Base-by-base conservation (phyloP, 352 stramenopile species). In the Aphanomyces euteiches region DNA sequence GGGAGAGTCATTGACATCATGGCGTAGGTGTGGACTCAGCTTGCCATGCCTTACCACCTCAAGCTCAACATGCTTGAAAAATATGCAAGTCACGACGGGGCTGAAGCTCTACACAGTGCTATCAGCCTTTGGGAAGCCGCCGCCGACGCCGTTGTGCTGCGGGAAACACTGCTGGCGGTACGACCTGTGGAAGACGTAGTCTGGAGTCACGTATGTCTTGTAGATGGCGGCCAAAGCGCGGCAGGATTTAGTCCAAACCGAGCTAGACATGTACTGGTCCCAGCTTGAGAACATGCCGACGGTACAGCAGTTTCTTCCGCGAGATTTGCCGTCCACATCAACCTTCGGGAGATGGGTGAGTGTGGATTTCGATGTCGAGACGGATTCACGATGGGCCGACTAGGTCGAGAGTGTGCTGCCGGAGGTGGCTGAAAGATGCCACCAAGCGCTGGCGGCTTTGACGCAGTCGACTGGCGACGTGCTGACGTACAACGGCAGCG, bases 51-150 rank as follows among this genome's bases (percentile, higher is more conserved):
- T 2, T 91, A 86, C 47, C 85, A 79, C 3, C 72, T 77, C 47
- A 84, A 84, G 48, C 67, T 91, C 28, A 41, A 75, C 8, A 91
- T 91, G 84, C 73, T 89, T 21, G 82, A 90, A 47, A 85, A 85
- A 28, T 78, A 87, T 36, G 83, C 82, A 4, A 77, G 77, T 4
- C n/a, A 82, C 17, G 74, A 83, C 50, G 80, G 88, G 34, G 71
- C 79, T 0, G 79, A 86, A 10, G 72, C 72, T 0, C 77, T 92
- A 21, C 53, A 79, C 15, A 73, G 59, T 0, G 81, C 74, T 5
- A 58, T 92, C 4, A 57, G 63, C 2, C 72, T 79, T 36, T 92
- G 82, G 84, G 84, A 90, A 66, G 28, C 48, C 4, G 76, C 64
- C 0, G 74, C 65, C 5, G 76, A 78, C 10, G 77, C 81, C 1